A percentile compares a stretch with the other conserved stretches of the same genome.
These are phyloP conservation scores for Allium sativum DNA, from an alignment of 106 monocot species.

Conservation along the genomic window DNA sequence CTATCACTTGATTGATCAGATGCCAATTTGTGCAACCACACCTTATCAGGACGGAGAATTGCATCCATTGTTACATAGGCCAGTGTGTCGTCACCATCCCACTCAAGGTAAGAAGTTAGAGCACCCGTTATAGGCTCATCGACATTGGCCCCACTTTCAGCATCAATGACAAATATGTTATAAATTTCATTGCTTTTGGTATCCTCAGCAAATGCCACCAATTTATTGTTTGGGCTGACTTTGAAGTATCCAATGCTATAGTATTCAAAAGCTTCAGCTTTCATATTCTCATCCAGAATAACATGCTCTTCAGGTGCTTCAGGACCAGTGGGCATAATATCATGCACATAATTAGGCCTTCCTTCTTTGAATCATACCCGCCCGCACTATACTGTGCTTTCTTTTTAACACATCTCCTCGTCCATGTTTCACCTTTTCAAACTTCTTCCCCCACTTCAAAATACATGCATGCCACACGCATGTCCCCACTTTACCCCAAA, in stretches of 20 bases:
- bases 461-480: too few relatives aligned
- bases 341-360: too few relatives aligned
- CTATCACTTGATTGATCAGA: slow-evolving; percentile 77
- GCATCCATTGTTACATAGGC: slow-evolving; percentile 81
- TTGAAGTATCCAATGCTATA: slow-evolving; percentile 74
- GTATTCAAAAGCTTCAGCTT: slow-evolving; percentile 64
- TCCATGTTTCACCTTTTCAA: too few relatives aligned
- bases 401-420: too few relatives aligned
- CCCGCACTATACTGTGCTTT: too few relatives aligned
- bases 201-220: slow-evolving; percentile 82
- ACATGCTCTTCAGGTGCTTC: slow-evolving; percentile 70
- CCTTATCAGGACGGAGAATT: slow-evolving; percentile 85
- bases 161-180: slow-evolving; percentile 67
- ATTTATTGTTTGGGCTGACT: slow-evolving; percentile 50
- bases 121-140: slow-evolving; percentile 43
- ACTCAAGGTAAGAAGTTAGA: slow-evolving; percentile 50
- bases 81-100: slow-evolving; percentile 63
- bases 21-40: slow-evolving; percentile 72
- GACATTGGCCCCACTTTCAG: slow-evolving; percentile 43
- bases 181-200: slow-evolving; percentile 87
- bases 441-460: too few relatives aligned
- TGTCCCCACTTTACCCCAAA: too few relatives aligned
- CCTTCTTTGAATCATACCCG: too few relatives aligned
- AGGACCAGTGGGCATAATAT: too few relatives aligned
- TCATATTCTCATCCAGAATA: slow-evolving; percentile 90